A percentile compares a stretch with the other conserved stretches of the same genome.
These are phyloP conservation scores for Pulveroboletus sp. DNA, from an alignment of 1,284 basidiomycete genomes.

Conservation along the genomic window DNA sequence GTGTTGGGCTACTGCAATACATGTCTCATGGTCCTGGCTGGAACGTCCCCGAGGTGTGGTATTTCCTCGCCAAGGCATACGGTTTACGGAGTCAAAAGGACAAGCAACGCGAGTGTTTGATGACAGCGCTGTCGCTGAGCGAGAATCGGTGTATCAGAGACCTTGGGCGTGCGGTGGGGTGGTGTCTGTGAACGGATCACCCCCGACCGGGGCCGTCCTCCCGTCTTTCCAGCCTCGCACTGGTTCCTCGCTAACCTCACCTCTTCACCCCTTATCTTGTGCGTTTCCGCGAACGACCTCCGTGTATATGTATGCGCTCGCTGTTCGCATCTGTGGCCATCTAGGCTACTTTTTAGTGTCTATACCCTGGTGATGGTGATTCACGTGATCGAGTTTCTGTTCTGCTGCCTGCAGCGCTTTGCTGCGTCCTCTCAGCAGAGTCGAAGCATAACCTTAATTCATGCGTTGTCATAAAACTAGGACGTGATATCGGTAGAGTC, in stretches of 20 bases:
- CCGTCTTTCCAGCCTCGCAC: too few species aligned
- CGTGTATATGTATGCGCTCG: too few species aligned
- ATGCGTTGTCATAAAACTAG: too few species aligned
- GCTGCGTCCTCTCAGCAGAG: too few species aligned
- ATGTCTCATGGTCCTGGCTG: conserved; percentile 71
- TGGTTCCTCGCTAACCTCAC: too few species aligned
- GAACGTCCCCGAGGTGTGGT: conserved; percentile 94
- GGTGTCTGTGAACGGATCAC: conserved; percentile 71
- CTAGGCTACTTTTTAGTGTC: too few species aligned
- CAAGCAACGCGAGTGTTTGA: conserved; percentile 74
- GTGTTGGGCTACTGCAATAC: conserved; percentile 66
- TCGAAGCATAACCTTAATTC: neutral
- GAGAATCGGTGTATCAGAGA: conserved; percentile 68
- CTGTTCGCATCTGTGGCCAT: too few species aligned
- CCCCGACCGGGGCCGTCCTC: too few species aligned
- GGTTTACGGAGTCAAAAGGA: conserved; percentile 70
- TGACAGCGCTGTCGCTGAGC: conserved; percentile 72
- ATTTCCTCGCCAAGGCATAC: conserved; percentile 79
- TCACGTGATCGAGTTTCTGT: neutral
- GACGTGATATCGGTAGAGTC: too few species aligned
- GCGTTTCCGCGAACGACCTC: too few species aligned
- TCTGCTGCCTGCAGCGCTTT: neutral
- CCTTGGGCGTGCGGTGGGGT: conserved; percentile 63
- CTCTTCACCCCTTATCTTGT: too few species aligned
- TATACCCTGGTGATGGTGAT: too few species aligned